Evolutionary conservation across 2,329 filamentous ascomycete genomes (phyloP), one percentile per base, ranked within the genome.

Genomic region (Capronia coronata): DNA sequence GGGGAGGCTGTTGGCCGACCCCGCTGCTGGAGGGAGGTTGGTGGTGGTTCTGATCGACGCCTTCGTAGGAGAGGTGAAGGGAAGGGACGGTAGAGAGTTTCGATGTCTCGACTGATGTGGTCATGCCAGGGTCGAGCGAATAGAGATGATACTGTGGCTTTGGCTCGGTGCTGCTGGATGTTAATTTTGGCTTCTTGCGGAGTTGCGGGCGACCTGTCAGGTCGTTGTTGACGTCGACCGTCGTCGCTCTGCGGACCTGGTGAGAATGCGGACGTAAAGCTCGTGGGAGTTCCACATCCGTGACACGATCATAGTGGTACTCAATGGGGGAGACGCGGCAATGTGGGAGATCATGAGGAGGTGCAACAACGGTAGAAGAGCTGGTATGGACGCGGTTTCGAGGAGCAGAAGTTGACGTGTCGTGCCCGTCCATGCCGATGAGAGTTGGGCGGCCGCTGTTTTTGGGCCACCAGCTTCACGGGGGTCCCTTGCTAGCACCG

Each of bases 101-200:
- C n/a, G 46, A 44, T 18, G 48, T 45, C 25, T 41, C 45, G 14
- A 35, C 39, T 37, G 43, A 41, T 32, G 47, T 56, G 39, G 43
- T 48, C 54, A 56, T 56, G 34, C 51, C 49, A 53, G 50, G 38
- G 22, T 44, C 34, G 13, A 49, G 27, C 38, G 44, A 25, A 47
- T 22, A 3, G 19, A 19, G 34, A 37, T 7, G 34, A 14, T 13
- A 37, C n/a, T 49, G 51, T 16, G 35, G 39, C 23, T 37, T 37
- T 25, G 35, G 6, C 25, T 38, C 42, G n/a, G 30, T 27, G 19
- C 39, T 38, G 27, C 39, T 46, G 43, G 48, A 46, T 34, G 51
- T 51, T 22, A 56, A 47, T 54, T 52, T 56, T 51, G 54, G 54
- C 48, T 56, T 56, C 43, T 56, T 56, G 44, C 54, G 54, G 35